Base-by-base conservation (phyloP, 495 filamentous ascomycete species). In the Penicillium manginii region DNA sequence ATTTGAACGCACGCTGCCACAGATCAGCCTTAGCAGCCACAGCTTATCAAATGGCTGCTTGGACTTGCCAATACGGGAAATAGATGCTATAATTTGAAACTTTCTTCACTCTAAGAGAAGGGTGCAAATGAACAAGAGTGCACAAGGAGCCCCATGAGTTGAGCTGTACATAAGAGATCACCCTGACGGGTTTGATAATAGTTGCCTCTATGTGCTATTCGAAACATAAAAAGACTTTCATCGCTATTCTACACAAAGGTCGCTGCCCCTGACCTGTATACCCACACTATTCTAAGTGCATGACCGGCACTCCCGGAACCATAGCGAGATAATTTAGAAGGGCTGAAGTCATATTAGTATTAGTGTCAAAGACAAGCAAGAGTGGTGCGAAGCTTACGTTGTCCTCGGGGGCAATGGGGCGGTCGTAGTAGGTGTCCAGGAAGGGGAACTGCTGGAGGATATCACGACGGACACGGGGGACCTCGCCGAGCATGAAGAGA, bases 401-500 rank as follows among this genome's bases (percentile, higher is more conserved):
- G 76, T 89, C 86, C 75, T 86, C 84, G 39, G 86, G 78, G 59
- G 84, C 74, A 62, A 88, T 71, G 68, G 82, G 78, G 60, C 79
- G 78, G 62, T 83, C 72, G 60, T 79, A 88, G 73, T 84, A 84
- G 54, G 65, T 61, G 48, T 86, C 85, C 55, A 89, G 72, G 61
- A 86, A 70, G 43, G 86, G 86, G 35, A 88, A 62, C 77, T 86
- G 81, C 77, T 82, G 76, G 48, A 84, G 67, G 65, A 91, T 87
- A 72, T 91, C 88, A 59, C 74, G 82, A 67, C 83, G 74, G 42
- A 91, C 85, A 67, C 82, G 80, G 51, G 88, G 88, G 39, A 91
- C 79, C 52, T 88, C 88, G 53, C 84, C 81, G 74, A 91, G 83
- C 82, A 89, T 86, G 76, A 85, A 88, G 60, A 91, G 69, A n/a